Conservation (phyloP, 768 basidiomycete genomes). For the Leccinum sublutescens region DNA sequence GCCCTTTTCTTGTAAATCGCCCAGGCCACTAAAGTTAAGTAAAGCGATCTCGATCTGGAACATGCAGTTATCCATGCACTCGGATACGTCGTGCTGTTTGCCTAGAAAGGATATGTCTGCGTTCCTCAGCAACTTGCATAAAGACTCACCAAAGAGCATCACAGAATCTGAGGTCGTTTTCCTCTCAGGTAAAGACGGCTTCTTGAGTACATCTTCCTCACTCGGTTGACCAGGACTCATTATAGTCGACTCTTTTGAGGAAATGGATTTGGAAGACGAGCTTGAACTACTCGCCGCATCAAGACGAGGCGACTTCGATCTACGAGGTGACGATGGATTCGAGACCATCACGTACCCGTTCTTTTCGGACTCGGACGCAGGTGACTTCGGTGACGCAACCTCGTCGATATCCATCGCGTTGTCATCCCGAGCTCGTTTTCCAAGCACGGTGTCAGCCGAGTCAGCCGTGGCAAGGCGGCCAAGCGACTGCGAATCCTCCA, state of each 20-base stretch:
- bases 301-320: conserved; percentile 37
- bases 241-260: conserved; percentile 32
- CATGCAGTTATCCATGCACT: conserved; percentile 99
- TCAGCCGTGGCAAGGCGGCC: conserved; percentile 21
- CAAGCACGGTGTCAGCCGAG: conserved; percentile 57
- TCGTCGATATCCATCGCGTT: conserved; percentile 56
- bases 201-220: conserved; percentile 36
- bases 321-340: conserved; percentile 35
- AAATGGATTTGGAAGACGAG: conserved; percentile 22
- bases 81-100: conserved; percentile 95
- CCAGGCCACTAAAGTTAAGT: conserved; percentile 59
- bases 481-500: conserved; percentile 61
- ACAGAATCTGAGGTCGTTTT: conserved; percentile 62
- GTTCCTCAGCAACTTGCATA: not conserved
- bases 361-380: conserved; percentile 36
- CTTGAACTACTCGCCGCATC: conserved; percentile 30
- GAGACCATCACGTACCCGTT: conserved; percentile 44
- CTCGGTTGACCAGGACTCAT: conserved; percentile 23
- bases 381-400: conserved; percentile 29
- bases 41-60: conserved; percentile 96
- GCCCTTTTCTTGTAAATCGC: conserved; percentile 51
- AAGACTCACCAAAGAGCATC: conserved; percentile 83
- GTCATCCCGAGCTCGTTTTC: conserved; percentile 62
- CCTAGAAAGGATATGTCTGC: conserved; percentile 44
- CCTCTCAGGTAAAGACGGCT: conserved; percentile 57